Conservation (phyloP, 345 rosid species). For the Linum usitatissimum region DNA sequence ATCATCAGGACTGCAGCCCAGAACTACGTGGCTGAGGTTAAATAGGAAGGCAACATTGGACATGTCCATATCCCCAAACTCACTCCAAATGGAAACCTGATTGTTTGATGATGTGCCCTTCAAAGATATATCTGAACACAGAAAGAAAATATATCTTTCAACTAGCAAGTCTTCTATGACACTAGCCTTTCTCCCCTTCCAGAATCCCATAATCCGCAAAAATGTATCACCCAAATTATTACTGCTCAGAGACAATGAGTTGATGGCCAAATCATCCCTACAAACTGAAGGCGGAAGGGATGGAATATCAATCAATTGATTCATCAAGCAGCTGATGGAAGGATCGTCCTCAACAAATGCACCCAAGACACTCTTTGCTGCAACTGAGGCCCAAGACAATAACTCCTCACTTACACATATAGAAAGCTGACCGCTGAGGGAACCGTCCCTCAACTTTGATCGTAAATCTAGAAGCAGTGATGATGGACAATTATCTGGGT, state of each 20-base stretch:
- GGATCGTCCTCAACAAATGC: conserved; percentile 55
- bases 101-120: conserved; percentile 22
- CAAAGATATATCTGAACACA: conserved; percentile 69
- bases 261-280: conserved; percentile 38
- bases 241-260: conserved; percentile 40
- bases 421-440: conserved; percentile 32
- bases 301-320: conserved; percentile 61
- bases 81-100: conserved; percentile 32
- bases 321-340: conserved; percentile 32
- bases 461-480: conserved; percentile 54
- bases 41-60: conserved; percentile 38
- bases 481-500: conserved; percentile 60
- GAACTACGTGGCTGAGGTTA: conserved; percentile 46
- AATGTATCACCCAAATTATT: conserved; percentile 41
- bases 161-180: conserved; percentile 68
- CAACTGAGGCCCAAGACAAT: conserved; percentile 58
- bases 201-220: conserved; percentile 53
- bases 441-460: conserved; percentile 69
- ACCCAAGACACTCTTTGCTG: conserved; percentile 39
- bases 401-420: conserved; percentile 36
- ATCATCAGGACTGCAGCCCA: conserved; percentile 31
- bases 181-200: conserved; percentile 66
- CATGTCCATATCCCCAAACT: conserved; percentile 32
- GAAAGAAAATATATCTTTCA: conserved; percentile 78
- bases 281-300: conserved; percentile 45